Base-by-base conservation (phyloP, 108 stramenopile species). In the Cylindrotheca closterium region DNA sequence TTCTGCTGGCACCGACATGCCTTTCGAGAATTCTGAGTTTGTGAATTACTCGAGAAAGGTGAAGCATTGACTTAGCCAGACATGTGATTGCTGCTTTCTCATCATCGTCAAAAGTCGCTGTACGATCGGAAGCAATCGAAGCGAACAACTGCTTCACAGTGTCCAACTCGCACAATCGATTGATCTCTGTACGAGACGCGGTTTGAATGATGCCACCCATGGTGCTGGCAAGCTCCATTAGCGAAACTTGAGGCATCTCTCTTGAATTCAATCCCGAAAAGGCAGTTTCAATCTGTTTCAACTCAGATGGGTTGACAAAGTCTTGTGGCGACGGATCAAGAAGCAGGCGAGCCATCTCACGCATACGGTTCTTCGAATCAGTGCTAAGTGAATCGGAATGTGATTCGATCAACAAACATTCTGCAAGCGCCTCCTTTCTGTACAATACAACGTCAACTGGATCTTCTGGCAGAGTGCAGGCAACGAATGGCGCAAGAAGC, bases 361-460 rank as follows among this genome's bases (percentile, higher is more conserved):
- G 61, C 72, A 79, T 65, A 19, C 10, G 26, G 21, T 46, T 19
- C 24, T 67, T 66, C 30, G 21, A 24, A 21, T 12, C 5, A 1
- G 56, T n/a, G 10, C 51, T 5, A 24, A 53, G 34, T 8, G 71
- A 51, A 18, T 47, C 47, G 23, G 65, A 34, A 30, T 71, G 69
- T 18, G 79, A 73, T 71, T 87, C 87, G 19, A 71, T 66, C 18
- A 94, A 68, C 0, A 94, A 68, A 62, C 88, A 89, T 47, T 84
- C 77, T 26, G 89, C 87, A 1, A 79, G 51, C 21, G 75, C 45
- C 45, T 81, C 70, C 23, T 66, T 82, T 52, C 78, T 70, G 3
- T 63, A 67, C 37, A 42, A 18, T 24, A 52, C 47, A 33, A 71
- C 54, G 46, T 74, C 58, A 3, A 64, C 23, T 4, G 65, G 61